Evolutionary conservation across 2,329 filamentous ascomycete species (phyloP).

Genomic region (Exophiala sideris): DNA sequence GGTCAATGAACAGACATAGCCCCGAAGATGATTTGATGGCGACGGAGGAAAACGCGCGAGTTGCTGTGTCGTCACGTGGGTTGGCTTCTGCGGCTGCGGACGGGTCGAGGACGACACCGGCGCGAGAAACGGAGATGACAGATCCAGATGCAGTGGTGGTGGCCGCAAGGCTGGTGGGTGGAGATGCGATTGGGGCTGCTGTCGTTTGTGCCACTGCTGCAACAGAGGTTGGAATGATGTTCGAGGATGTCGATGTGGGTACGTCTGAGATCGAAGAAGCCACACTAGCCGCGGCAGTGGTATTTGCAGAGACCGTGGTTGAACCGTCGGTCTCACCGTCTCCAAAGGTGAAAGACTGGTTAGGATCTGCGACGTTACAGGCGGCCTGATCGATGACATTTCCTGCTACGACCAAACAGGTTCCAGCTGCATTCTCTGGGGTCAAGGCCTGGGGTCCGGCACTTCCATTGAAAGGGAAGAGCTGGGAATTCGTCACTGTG

Average conservation of each 20-base stretch:
- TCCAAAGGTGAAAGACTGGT: constrained; percentile 17
- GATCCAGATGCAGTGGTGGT: neutral
- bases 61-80: constrained; percentile 14
- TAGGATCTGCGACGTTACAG: constrained; percentile 10
- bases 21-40: constrained; percentile 13
- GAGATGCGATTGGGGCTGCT: neutral
- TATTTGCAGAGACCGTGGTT: neutral
- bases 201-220: neutral
- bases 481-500: constrained; percentile 16
- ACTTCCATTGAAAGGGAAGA: constrained; percentile 16
- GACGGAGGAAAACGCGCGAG: constrained; percentile 12
- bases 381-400: constrained; percentile 16
- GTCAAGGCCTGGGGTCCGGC: constrained; percentile 13
- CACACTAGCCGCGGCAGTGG: neutral
- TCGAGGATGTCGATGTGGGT: neutral
- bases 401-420: constrained; percentile 15
- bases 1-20: constrained; percentile 16
- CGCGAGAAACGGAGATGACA: constrained; percentile 15
- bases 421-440: constrained; percentile 14
- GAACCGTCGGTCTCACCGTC: neutral
- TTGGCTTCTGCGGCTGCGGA: constrained; percentile 16
- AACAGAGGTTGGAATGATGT: neutral
- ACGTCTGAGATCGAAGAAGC: neutral
- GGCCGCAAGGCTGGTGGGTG: neutral
- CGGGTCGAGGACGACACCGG: constrained; percentile 12